Evolutionary conservation across 305 asterid genomes (phyloP), one percentile per base, ranked within the genome.

Genomic region (Rubia tinctorum): DNA sequence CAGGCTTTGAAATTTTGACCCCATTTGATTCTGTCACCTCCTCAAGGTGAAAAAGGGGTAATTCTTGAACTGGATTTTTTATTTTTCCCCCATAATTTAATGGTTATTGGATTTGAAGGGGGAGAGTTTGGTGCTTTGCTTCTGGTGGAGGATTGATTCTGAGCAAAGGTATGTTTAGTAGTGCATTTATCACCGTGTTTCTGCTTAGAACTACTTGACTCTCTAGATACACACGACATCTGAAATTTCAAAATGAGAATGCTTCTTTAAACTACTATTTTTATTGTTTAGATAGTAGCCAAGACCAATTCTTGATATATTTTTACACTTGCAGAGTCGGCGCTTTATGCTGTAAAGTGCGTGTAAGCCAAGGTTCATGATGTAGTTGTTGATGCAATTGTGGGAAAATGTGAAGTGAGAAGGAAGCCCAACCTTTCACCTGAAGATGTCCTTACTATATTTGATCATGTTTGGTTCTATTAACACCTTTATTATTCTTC

Each of bases 381-480:
- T 37, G 6, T 37, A 75, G 83, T 93, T 11, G 75, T 90, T 68
- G 88, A 83, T 68, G 59, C 72, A 70, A 84, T 95, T 77, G 89
- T 89, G 78, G 97, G 99, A 60, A 90, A 85, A 83, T 95, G 98
- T 80, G 97, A 88, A 84, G 88, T 95, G 75, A 80, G 93, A 78
- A 92, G 79, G 85, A 89, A 82, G 92, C 86, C 80, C 76, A 97
- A 92, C 75, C 81, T 92, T 76, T 88, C 88, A 69, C 81, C 87
- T 71, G 90, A 75, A 71, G 95, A 90, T 71, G 88, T 79, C 82
- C 88, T 89, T 79, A 78, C 71, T 42, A 82, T 82, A 59, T 81
- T 75, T 79, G 94, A 95, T 73, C 95, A 92, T 81, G 85, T 84
- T 82, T 95, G 92, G 92, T 95, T 86, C 73, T 90, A 97, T 72